Conservation (phyloP, 805 yeast species). For the Lipomyces starkeyi region DNA sequence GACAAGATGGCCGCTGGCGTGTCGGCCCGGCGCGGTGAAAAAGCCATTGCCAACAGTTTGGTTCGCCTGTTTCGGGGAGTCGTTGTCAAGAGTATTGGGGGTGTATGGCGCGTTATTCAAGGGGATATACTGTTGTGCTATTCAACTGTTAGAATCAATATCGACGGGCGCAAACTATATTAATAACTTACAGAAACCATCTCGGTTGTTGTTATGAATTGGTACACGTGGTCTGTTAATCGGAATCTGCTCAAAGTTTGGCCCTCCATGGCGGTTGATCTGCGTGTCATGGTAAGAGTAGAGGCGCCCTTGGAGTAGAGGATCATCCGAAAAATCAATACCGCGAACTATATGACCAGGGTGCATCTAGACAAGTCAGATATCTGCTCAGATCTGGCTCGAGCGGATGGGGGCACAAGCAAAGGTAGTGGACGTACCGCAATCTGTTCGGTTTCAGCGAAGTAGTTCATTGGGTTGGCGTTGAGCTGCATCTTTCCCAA, state of each 20-base stretch:
- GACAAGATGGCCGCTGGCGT: conserved; percentile 5
- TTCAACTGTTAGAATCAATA: neutral
- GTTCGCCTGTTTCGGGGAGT: conserved; percentile 10
- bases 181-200: conserved; percentile 53
- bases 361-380: conserved; percentile 52
- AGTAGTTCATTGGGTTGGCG: conserved; percentile 80
- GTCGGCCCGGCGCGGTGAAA: conserved; percentile 9
- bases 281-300: conserved; percentile 87
- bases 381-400: neutral
- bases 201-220: conserved; percentile 61
- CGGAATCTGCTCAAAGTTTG: conserved; percentile 82
- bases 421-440: conserved; percentile 48
- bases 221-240: conserved; percentile 84
- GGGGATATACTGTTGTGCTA: conserved; percentile 6
- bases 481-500: conserved; percentile 80
- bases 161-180: neutral
- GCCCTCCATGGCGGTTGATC: conserved; percentile 71
- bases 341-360: conserved; percentile 87
- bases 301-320: conserved; percentile 75
- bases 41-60: conserved; percentile 12
- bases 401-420: neutral
- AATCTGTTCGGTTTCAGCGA: conserved; percentile 85
- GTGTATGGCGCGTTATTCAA: conserved; percentile 8
- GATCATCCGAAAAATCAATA: conserved; percentile 82
- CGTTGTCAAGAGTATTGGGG: conserved; percentile 8